Conservation (phyloP, 2,329 filamentous ascomycete genomes). For the Fusarium sororula region DNA sequence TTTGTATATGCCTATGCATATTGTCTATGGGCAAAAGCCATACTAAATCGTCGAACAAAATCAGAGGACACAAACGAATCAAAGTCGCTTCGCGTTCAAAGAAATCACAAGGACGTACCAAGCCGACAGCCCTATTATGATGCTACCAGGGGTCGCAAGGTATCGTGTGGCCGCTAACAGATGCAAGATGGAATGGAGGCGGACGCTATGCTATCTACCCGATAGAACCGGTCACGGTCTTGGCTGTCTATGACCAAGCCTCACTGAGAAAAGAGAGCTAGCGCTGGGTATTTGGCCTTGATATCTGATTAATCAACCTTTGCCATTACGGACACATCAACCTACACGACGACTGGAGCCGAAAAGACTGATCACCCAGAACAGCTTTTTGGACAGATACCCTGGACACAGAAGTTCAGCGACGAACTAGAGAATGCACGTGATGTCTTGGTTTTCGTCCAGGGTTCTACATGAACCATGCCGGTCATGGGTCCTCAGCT, state of each 20-base stretch:
- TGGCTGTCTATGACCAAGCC: not conserved
- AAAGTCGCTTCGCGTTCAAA: not conserved
- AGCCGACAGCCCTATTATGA: not conserved
- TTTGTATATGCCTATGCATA: conserved; percentile 65
- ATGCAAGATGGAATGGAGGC: not conserved
- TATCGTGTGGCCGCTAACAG: conserved; percentile 4
- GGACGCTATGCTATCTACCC: conserved; percentile 3
- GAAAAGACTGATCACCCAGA: not conserved
- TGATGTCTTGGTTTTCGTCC: not conserved
- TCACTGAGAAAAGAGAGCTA: not conserved
- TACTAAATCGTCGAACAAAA: conserved; percentile 6
- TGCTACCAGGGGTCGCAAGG: not conserved
- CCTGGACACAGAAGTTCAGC: not conserved
- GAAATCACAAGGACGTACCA: not conserved
- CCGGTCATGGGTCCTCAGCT: not conserved
- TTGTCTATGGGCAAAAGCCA: conserved; percentile 65
- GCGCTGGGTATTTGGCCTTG: not conserved
- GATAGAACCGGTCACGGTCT: not conserved
- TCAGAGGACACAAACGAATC: not conserved
- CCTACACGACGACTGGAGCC: not conserved
- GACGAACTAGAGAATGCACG: not conserved
- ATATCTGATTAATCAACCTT: not conserved
- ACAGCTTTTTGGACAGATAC: not conserved
- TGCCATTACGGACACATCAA: not conserved
- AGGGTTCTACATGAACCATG: not conserved